Evolutionary conservation across 1,284 basidiomycete species (phyloP), one percentile per base, ranked within the genome.

Genomic region (Puccinia coronata): DNA sequence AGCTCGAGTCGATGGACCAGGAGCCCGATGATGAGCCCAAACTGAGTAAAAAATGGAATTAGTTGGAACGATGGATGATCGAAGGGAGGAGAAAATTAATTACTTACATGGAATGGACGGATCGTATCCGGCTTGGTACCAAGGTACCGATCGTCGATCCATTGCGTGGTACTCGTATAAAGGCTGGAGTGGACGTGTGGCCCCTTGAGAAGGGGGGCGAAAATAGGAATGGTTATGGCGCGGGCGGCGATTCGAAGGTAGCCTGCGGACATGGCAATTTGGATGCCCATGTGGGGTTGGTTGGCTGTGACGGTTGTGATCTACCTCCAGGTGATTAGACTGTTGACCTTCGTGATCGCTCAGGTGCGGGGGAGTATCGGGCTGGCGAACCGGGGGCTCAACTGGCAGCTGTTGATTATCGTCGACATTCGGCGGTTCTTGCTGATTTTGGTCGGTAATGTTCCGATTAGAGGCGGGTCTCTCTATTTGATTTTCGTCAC

Each of bases 161-260:
- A 55, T 18, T 28, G 28, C 28, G 1, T 73, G 36, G 20, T 51
- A 3, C 23, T 55, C 47, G 23, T 20, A 51, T 34, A 36, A 14
- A 25, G 53, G 51, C 11, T 73, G 49, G 49, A 25, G 12, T 39
- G 43, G 49, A 73, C 25, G 9, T 1, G 43, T 2, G 18, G 70
- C 12, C 3, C 28, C 47, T n/a, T 36, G 49, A 51, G 23, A 18
- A 2, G 67, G 67, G 28, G 49, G 51, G 23, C 49, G 51, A 36
- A 25, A 34, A 20, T 55, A 57, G 28, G 70, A 5, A 34, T 31
- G 47, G 34, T 73, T 36, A 73, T 73, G 53, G n/a, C 34, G 51
- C 39, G 70, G 70, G 9, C 49, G 70, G 49, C 55, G 55, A 47
- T 57, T 57, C 1, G 70, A 51, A 4, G 55, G 31, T 12, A 73